A percentile compares a stretch with the other conserved stretches of the same genome.
Conservation (phyloP, 2,329 filamentous ascomycete species). For the Coniochaeta pulveracea region DNA sequence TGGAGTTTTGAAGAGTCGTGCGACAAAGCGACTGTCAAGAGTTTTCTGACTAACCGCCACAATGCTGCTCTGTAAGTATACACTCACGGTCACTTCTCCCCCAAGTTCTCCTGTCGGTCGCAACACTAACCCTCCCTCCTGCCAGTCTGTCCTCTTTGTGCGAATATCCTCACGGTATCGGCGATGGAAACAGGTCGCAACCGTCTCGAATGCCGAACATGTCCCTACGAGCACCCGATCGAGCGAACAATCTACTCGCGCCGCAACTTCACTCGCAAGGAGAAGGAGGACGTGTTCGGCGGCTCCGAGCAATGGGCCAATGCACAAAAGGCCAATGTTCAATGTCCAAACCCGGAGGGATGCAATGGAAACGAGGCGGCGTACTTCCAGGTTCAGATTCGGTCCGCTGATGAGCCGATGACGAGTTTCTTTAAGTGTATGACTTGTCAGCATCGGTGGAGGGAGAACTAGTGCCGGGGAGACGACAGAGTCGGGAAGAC, state of each 20-base stretch:
- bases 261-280: slow-evolving; percentile 75
- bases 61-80: slow-evolving; percentile 54
- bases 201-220: slow-evolving; percentile 90
- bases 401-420: slow-evolving; percentile 97
- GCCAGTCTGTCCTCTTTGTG: slow-evolving; percentile 71
- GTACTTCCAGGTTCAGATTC: slow-evolving; percentile 95
- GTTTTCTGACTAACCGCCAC: no score
- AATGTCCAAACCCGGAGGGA: slow-evolving; percentile 58
- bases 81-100: slow-evolving; percentile 6
- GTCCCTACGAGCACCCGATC: slow-evolving; percentile 82
- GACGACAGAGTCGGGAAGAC: not conserved
- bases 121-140: slow-evolving; percentile 2
- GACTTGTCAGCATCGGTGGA: slow-evolving; percentile 54
- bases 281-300: slow-evolving; percentile 82
- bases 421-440: slow-evolving; percentile 52
- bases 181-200: slow-evolving; percentile 49
- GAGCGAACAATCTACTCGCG: slow-evolving; percentile 70
- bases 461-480: slow-evolving; percentile 40
- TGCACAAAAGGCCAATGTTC: slow-evolving; percentile 70
- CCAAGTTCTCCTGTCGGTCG: not conserved
- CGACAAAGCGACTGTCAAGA: no score
- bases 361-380: slow-evolving; percentile 81
- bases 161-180: slow-evolving; percentile 72
- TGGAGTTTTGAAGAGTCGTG: no score
- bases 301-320: slow-evolving; percentile 85